Evolutionary conservation across 495 filamentous ascomycete species (phyloP), one percentile per base, ranked within the genome.

Genomic region (Terfezia claveryi): DNA sequence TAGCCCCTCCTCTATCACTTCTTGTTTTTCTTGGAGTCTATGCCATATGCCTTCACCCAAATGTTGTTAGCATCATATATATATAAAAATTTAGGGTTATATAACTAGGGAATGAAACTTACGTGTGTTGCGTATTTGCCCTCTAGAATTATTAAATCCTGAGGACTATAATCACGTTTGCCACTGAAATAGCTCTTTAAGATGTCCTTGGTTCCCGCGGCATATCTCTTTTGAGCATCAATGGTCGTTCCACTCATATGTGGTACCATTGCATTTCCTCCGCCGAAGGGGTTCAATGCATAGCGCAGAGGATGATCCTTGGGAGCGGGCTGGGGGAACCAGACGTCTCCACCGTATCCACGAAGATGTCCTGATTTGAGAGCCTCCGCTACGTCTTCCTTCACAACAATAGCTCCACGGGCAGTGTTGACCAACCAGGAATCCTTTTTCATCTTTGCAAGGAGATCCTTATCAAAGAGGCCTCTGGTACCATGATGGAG

Each of bases 381-480:
- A 32, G 91, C 91, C 52, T 85, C 89, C 50, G 91, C 91, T 50
- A 98, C 91, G 65, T 95, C 91, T 71, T 96, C 89, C 80, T 98
- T 98, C 68, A 95, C 91, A 57, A 98, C 91, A 66, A 98, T 98
- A 68, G 91, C 91, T 61, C 91, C 91, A 69, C 91, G 91, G 54
- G 91, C 91, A 27, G 91, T 98, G 80, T 98, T 98, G 72, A 98
- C 73, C 66, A 98, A 82, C 88, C 88, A 96, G 50, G 66, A 69
- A 79, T 83, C 87, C 66, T 80, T 80, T 85, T 98, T 98, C 91
- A 98, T 98, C 84, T 95, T 95, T 64, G 82, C 76, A 64, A 98
- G 93, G 58, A 98, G 77, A n/a, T 95, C 86, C 83, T 96, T 96
- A 78, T 95, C 94, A 76, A 98, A 98, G 61, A 98, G 68, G 59